phyloP scores from a whole-genome alignment of 148 eudicot species.

The Bassia scoparia region DNA sequence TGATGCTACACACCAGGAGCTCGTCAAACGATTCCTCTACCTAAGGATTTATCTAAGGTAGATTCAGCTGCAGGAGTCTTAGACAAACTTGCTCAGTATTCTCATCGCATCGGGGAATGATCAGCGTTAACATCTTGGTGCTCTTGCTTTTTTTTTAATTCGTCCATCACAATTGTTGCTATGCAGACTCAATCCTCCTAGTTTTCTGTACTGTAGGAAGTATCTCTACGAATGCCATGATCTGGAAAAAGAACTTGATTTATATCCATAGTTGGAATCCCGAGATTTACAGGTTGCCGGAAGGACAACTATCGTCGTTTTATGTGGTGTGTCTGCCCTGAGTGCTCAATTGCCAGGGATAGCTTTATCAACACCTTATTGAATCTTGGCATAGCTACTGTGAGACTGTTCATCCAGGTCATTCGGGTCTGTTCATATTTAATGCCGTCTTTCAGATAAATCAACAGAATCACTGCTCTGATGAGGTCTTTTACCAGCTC shows the following conservation, averaged over 20 bases:
- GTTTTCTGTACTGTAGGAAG: slow-evolving; percentile 49
- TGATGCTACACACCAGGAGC: slow-evolving; percentile 85
- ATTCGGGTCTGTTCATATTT: slow-evolving; percentile 69
- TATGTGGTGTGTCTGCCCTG: slow-evolving; percentile 74
- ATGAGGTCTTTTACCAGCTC: slow-evolving; percentile 69
- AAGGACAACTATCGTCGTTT: slow-evolving; percentile 80
- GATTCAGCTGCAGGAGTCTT: slow-evolving; percentile 65
- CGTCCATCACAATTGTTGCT: not conserved
- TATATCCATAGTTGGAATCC: slow-evolving; percentile 90
- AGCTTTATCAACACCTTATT: slow-evolving; percentile 63
- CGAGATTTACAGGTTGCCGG: slow-evolving; percentile 86
- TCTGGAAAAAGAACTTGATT: slow-evolving; percentile 91
- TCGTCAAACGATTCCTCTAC: slow-evolving; percentile 83
- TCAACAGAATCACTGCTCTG: slow-evolving; percentile 65
- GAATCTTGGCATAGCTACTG: slow-evolving; percentile 82
- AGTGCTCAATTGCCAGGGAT: slow-evolving; percentile 82
- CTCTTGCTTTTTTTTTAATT: not conserved
- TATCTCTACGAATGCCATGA: slow-evolving; percentile 65
- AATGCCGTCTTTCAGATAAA: slow-evolving; percentile 58
- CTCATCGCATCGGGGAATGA: slow-evolving; percentile 85
- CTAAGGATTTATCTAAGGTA: slow-evolving; percentile 67
- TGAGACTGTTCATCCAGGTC: slow-evolving; percentile 54
- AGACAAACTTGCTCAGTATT: slow-evolving; percentile 71
- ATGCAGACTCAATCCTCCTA: not conserved
- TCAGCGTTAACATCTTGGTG: slow-evolving; percentile 58